Base-by-base conservation (phyloP, 2,329 filamentous ascomycete genomes). In the Coccinonectria pachysandricola region DNA sequence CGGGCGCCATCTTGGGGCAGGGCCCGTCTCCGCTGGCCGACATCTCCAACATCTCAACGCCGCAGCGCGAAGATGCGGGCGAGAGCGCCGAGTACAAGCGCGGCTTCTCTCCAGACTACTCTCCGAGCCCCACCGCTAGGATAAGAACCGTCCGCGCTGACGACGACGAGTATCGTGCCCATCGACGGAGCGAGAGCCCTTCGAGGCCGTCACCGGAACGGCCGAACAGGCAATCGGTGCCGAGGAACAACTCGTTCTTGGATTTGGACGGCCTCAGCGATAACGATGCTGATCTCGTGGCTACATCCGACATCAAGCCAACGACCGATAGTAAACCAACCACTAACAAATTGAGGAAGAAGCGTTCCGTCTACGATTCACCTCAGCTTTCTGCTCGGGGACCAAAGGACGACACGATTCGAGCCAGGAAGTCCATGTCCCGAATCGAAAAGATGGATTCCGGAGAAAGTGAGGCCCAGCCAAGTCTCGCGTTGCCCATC, bases 31-130 rank as follows among this genome's bases (percentile, higher is more conserved):
- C 43, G 4, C 17, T 45, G 30, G 22, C 38, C 15, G 43, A 42
- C 29, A 40, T 42, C 22, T 36, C 43, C 23, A 49, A 46, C 13
- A 32, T 47, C 12, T 41, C 41, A 4, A 35, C 39, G 8, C 35
- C 36, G 13, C 21, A 19, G 18, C 26, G 21, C 13, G 28, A 39
- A 13, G 29, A 26, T 10, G 25, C 20, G 4, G 27, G 21, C 8
- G 50, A 50, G 8, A 40, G 43, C 24, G 30, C 52, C 39, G 39
- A 56, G 12, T 61, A 56, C 26, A 54, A 63, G 19, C 63, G 73
- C 36, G 74, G 77, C 3, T 85, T 86, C 48, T 85, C 81, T 11
- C 77, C 78, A 8, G 77, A 79, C 27, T 86, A 86, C 50, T 77
- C 79, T 23, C 79, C 79, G 8, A 75, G 76, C 35, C 71, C 74